Percentiles rank a stretch among this genome's conserved stretches.
These are phyloP conservation scores for Peziza echinospora DNA, from an alignment of 495 filamentous ascomycete species.

Conservation along the genomic window DNA sequence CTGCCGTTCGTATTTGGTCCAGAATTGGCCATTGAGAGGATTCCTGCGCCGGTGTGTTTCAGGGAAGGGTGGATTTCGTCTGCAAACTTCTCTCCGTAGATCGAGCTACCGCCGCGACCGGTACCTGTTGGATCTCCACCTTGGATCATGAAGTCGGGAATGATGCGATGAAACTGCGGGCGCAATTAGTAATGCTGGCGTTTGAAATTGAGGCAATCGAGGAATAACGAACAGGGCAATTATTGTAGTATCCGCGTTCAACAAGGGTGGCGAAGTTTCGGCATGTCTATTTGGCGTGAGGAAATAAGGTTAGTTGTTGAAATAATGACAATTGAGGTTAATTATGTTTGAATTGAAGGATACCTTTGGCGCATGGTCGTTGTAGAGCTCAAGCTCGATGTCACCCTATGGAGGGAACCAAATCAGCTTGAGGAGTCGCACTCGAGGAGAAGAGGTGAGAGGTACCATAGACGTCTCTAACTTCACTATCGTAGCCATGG, in stretches of 20 bases:
- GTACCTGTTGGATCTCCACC: conserved; percentile 92
- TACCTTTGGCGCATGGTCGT: conserved; percentile 49
- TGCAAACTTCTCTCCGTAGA: conserved; percentile 88
- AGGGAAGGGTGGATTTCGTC: conserved; percentile 62
- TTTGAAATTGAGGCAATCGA: neutral
- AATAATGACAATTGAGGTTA: too few relatives aligned
- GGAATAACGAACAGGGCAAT: conserved; percentile 25
- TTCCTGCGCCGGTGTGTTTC: conserved; percentile 84
- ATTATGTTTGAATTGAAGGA: too few relatives aligned
- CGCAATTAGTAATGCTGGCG: neutral
- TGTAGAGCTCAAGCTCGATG: conserved; percentile 80
- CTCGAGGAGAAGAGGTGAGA: too few relatives aligned
- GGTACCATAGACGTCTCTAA: neutral
- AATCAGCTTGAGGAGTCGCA: too few relatives aligned
- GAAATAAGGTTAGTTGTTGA: conserved; percentile 19
- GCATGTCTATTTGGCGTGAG: conserved; percentile 49
- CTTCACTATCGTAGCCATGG: neutral
- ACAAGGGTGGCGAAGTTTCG: conserved; percentile 69
- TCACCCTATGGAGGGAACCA: conserved; percentile 41
- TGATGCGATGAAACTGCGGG: conserved; percentile 65
- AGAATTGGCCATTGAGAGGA: conserved; percentile 89
- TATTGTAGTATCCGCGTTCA: conserved; percentile 65
- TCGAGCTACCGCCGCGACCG: conserved; percentile 68
- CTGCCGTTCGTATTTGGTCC: conserved; percentile 87
- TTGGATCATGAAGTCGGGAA: conserved; percentile 93